Conservation (phyloP, 139 green algal genomes). For the Eudorina sp. region DNA sequence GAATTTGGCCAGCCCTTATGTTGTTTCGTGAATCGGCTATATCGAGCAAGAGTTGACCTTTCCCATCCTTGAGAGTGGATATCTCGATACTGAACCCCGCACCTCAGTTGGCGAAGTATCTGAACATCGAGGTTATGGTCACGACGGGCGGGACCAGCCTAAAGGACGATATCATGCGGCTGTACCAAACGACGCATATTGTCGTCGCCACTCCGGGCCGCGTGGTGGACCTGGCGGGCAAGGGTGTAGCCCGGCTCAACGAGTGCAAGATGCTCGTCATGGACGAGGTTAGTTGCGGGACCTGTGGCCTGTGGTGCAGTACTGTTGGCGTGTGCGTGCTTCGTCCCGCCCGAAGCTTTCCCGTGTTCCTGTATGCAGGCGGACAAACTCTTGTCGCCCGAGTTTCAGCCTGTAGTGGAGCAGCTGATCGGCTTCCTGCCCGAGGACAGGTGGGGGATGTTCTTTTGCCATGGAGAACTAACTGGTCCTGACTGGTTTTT, state of each 20-base stretch:
- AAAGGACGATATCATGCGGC: conserved; percentile 99
- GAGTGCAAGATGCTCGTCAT: conserved; percentile 93
- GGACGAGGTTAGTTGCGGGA: conserved; percentile 90
- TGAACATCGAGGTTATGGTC: conserved; percentile 93
- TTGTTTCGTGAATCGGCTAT: too few species aligned
- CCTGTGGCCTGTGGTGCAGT: neutral
- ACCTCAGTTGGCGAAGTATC: conserved; percentile 92
- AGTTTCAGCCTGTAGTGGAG: conserved; percentile 98
- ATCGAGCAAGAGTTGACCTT: too few species aligned
- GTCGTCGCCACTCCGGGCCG: conserved; percentile 97
- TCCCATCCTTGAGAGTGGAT: too few species aligned
- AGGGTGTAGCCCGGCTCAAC: conserved; percentile 93
- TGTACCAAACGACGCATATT: conserved; percentile 87
- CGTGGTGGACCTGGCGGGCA: conserved; percentile 96
- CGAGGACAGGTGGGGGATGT: conserved; percentile 61
- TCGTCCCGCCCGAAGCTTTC: neutral
- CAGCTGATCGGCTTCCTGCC: conserved; percentile 93
- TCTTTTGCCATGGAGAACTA: too few species aligned
- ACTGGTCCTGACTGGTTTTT: too few species aligned
- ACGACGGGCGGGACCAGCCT: conserved; percentile 97
- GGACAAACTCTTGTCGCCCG: conserved; percentile 78
- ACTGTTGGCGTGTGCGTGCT: neutral
- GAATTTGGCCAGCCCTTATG: too few species aligned
- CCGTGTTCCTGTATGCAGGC: conserved; percentile 41
- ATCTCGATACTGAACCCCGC: too few species aligned